phyloP scores from a whole-genome alignment of 805 yeast genomes.

The Myxozyma geophila region DNA sequence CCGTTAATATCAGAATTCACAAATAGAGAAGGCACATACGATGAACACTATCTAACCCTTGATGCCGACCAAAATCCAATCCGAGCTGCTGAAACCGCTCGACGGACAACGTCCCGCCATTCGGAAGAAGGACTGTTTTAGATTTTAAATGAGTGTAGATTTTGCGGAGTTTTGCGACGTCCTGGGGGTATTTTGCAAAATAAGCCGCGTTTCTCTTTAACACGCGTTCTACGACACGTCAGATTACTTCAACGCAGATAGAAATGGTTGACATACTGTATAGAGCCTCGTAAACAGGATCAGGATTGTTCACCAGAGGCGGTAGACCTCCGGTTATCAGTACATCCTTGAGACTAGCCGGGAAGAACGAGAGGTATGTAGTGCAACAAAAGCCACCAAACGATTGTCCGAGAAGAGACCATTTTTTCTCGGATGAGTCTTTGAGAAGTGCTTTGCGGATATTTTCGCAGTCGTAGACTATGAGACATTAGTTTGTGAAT shows the following conservation, averaged over 20 bases:
- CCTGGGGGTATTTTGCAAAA: slow-evolving; percentile 56
- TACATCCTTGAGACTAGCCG: slow-evolving; percentile 38
- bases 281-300: slow-evolving; percentile 56
- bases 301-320: slow-evolving; percentile 53
- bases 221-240: slow-evolving; percentile 40
- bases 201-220: slow-evolving; percentile 54
- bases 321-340: slow-evolving; percentile 65
- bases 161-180: slow-evolving; percentile 46
- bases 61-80: slow-evolving; percentile 54
- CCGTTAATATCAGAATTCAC: not conserved
- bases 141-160: slow-evolving; percentile 30
- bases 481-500: not conserved
- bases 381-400: slow-evolving; percentile 58
- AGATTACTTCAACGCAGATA: not conserved
- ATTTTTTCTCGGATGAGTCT: slow-evolving; percentile 45
- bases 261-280: slow-evolving; percentile 40
- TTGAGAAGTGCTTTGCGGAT: slow-evolving; percentile 49
- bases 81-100: slow-evolving; percentile 62
- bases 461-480: slow-evolving; percentile 52
- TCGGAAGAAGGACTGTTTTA: slow-evolving; percentile 51
- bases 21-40: slow-evolving; percentile 16
- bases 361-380: slow-evolving; percentile 54
- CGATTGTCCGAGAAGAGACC: slow-evolving; percentile 62
- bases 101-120: slow-evolving; percentile 55
- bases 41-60: slow-evolving; percentile 57